These are phyloP conservation scores for Allantophomopsis cytisporea DNA, from an alignment of 2,329 filamentous ascomycete species.

Conservation along the genomic window DNA sequence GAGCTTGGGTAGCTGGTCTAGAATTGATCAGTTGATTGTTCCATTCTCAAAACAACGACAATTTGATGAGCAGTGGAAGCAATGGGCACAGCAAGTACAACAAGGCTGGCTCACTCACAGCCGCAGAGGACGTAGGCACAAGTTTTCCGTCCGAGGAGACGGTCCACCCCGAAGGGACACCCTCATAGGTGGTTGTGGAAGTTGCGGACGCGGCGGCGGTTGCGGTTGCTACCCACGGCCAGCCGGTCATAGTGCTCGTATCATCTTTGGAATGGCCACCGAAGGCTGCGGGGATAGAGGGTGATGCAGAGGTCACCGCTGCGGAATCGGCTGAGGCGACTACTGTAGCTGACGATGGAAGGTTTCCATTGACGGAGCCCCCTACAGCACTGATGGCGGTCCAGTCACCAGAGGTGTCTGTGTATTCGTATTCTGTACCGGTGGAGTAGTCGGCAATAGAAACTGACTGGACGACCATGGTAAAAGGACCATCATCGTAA, in stretches of 20 bases:
- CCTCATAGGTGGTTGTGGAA: slow-evolving; percentile 24
- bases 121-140: slow-evolving; percentile 54
- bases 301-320: slow-evolving; percentile 45
- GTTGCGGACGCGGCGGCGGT: slow-evolving; percentile 33
- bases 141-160: slow-evolving; percentile 71
- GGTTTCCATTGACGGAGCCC: slow-evolving; percentile 60
- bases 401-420: slow-evolving; percentile 67
- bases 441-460: slow-evolving; percentile 86
- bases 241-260: slow-evolving; percentile 42
- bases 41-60: no score
- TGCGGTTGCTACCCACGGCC: slow-evolving; percentile 51
- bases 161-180: slow-evolving; percentile 68
- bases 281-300: slow-evolving; percentile 57
- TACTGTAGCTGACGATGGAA: slow-evolving; percentile 35
- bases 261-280: slow-evolving; percentile 32
- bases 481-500: slow-evolving; percentile 72
- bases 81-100: slow-evolving; percentile 2
- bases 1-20: slow-evolving; percentile 4
- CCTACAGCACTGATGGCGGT: slow-evolving; percentile 69
- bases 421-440: slow-evolving; percentile 72
- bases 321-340: slow-evolving; percentile 40
- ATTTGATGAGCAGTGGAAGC: no score
- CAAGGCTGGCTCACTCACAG: slow-evolving; percentile 44
- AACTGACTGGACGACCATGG: slow-evolving; percentile 69
- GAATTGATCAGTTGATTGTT: no score